Conservation (phyloP, 768 basidiomycete species). For the Rhodotorula paludigena region DNA sequence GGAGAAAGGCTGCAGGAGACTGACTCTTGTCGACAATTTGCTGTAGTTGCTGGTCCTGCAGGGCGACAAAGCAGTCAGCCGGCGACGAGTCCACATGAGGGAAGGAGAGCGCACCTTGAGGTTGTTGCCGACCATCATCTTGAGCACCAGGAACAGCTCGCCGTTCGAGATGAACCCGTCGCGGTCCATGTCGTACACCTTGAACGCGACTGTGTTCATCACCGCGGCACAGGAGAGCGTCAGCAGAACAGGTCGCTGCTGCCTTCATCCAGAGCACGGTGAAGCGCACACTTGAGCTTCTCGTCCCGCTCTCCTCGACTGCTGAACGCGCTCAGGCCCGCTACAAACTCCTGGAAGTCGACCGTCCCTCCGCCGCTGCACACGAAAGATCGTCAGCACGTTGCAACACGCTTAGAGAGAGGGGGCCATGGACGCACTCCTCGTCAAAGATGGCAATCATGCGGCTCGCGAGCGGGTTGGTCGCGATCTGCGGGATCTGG, state of each 20-base stretch:
- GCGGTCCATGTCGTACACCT: slow-evolving; percentile 97
- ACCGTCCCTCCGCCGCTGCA: slow-evolving; percentile 72
- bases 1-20: too few species aligned
- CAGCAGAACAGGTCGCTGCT: background rate
- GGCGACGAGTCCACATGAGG: too few species aligned
- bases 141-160: slow-evolving; percentile 93
- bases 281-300: slow-evolving; percentile 76
- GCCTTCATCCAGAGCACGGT: background rate
- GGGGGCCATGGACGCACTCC: slow-evolving; percentile 45
- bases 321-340: slow-evolving; percentile 94
- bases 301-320: slow-evolving; percentile 94
- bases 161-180: slow-evolving; percentile 98
- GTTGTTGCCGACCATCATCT: slow-evolving; percentile 99
- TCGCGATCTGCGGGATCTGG: slow-evolving; percentile 97
- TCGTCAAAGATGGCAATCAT: slow-evolving; percentile 99
- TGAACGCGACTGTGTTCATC: slow-evolving; percentile 77
- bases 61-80: background rate
- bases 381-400: background rate
- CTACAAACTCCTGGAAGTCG: slow-evolving; percentile 98
- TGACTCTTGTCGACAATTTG: slow-evolving; percentile 94
- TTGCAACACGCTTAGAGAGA: background rate
- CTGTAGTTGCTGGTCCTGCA: slow-evolving; percentile 91
- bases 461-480: slow-evolving; percentile 88
- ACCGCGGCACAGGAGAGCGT: too few species aligned
- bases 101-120: slow-evolving; percentile 62